Base-by-base conservation (phyloP, 2,329 filamentous ascomycete species). In the Trichoderma sp. region DNA sequence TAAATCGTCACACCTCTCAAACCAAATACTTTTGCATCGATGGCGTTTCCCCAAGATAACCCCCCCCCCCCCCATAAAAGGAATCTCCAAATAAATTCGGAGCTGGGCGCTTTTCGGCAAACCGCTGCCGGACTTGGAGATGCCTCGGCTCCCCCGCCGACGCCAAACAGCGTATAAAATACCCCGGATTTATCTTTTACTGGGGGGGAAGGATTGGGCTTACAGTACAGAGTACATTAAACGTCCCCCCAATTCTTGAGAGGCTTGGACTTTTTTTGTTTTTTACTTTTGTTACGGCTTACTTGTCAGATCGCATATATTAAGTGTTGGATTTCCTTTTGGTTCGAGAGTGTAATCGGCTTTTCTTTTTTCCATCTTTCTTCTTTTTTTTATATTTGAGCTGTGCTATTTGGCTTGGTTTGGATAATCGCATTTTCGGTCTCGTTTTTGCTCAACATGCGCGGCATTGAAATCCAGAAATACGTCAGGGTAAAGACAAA, bases 381-480 rank as follows among this genome's bases (percentile, higher is more conserved):
- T n/a, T 57, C 57, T 8, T 12, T 12, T 19, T 13, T 22, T 29
- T 7, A 17, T 15, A 32, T 37, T 35, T 54, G 15, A 22, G n/a
- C 39, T 42, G 17, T 50, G 7, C n/a, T 10, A 19, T 29, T 63
- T n/a, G n/a, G n/a, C n/a, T n/a, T n/a, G n/a, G n/a, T n/a, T n/a
- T n/a, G n/a, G n/a, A n/a, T n/a, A n/a, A n/a, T n/a, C n/a, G n/a
- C n/a, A n/a, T n/a, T n/a, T n/a, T n/a, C n/a, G n/a, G 9, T n/a
- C 50, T 39, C 10, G 32, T 42, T 17, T 22, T 27, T n/a, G 27
- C 9, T 10, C 22, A 89, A 71, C 61, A 94, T 94, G 92, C 88
- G 87, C 73, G 92, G 87, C 74, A 92, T 93, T 68, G 87, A 92
- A 78, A 80, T 93, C 67, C 87, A 83, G 72, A 82, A 91, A 84